Base-by-base conservation (phyloP, 148 eudicot species). In the Gaultheria prostrata region DNA sequence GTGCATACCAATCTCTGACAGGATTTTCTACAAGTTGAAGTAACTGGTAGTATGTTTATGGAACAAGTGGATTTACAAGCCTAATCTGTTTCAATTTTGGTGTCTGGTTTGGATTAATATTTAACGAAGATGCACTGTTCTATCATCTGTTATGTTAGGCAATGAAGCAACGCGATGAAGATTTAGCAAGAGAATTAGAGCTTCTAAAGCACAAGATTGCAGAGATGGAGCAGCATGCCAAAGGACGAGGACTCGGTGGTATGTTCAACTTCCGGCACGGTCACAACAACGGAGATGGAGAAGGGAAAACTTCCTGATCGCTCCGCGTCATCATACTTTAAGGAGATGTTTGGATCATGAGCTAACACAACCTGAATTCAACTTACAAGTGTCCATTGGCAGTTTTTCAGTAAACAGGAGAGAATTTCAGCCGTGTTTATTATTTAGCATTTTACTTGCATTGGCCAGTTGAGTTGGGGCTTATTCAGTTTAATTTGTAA, bases 131-230 rank as follows among this genome's bases (percentile, higher is more conserved):
- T 67, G 17, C 2, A 14, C 30, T 2, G 6, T 13, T 63, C 0
- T 63, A 32, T 32, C 30, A 9, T 65, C 33, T 78, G 54, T 84
- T 65, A 50, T 85, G n/a, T 46, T 74, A 95, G 98, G 93, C 85
- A 57, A 39, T 95, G 91, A 91, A 82, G 88, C 94, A 93, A 80
- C 89, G 89, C 49, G 95, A 93, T 76, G 94, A 91, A 51, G 89
- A 88, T 59, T 78, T 93, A 80, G 88, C 91, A 2, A 83, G 80
- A 83, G 98, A 95, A 83, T 54, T 92, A 15, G 92, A 93, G 85
- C 86, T 84, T 82, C 87, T 93, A 54, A 92, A 89, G 86, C 89
- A 84, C 54, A 92, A 84, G 84, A 49, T 92, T 50, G 90, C 87
- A 67, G 90, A 85, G 49, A 48, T 93, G 72, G 98, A 95, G 84